phyloP scores from a whole-genome alignment of 1,139 yeast species.

The Geotrichum phurueaensis region DNA sequence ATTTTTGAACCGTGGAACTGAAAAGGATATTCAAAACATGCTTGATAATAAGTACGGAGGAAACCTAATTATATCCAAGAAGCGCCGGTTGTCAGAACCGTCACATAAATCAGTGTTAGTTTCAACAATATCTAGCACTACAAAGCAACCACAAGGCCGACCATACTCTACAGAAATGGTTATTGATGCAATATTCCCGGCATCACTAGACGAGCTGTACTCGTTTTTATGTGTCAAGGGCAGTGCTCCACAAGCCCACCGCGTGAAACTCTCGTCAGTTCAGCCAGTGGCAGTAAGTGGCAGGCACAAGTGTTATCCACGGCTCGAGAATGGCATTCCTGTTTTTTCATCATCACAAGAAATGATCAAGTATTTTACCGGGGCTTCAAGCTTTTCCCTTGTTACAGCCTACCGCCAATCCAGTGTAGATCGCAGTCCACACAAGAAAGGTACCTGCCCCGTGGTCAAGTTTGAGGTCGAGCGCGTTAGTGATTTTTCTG shows the following conservation, averaged over 20 bases:
- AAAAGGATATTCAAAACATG: background rate
- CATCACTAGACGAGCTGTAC: conserved; percentile 12
- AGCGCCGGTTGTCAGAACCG: background rate
- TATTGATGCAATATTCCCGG: conserved; percentile 14
- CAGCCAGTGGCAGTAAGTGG: background rate
- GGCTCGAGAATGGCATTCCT: background rate
- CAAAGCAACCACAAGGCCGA: conserved; percentile 15
- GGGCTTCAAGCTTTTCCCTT: conserved; percentile 10
- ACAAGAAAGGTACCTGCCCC: conserved; percentile 18
- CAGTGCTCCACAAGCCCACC: conserved; percentile 1
- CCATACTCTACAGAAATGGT: conserved; percentile 17
- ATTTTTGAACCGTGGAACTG: background rate
- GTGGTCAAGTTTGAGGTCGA: conserved; percentile 16
- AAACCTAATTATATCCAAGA: background rate
- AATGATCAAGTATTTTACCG: conserved; percentile 11
- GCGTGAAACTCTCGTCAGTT: conserved; percentile 8
- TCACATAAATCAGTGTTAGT: background rate
- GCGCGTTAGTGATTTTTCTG: conserved; percentile 14
- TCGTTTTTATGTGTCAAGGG: conserved; percentile 12
- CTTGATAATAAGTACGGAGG: background rate
- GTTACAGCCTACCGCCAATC: conserved; percentile 17
- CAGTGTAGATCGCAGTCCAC: conserved; percentile 8
- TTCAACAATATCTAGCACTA: background rate
- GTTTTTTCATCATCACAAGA: conserved; percentile 10
- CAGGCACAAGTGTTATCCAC: background rate